Base-by-base conservation (phyloP, 2,329 filamentous ascomycete genomes). In the Talaromyces sp. region DNA sequence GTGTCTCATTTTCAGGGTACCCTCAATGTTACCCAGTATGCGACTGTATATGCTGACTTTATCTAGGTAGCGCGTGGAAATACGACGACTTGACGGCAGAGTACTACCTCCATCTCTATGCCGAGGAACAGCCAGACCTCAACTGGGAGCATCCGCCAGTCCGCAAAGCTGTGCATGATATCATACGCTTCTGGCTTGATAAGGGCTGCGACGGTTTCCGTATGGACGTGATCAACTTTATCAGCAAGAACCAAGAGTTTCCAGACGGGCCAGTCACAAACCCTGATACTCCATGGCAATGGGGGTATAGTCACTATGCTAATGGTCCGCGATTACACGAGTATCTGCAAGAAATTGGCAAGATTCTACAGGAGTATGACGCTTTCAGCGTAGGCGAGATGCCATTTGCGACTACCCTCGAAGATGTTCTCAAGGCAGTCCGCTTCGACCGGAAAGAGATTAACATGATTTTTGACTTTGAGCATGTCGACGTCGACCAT, bases 181-280 rank as follows among this genome's bases (percentile, higher is more conserved):
- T 89, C 5, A 90, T 93, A 85, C 84, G 85, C 35, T 95, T 93
- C 74, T 95, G 92, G 92, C 84, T 95, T 0, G 81, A 90, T 58
- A 85, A 86, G 37, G 91, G 90, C 2, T 87, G 90, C 0, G 86
- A 89, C 56, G 89, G 89, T 3, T 92, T 91, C 80, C 84, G 89
- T n/a, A 85, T 91, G 76, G 89, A 92, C 71, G 88, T 89, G 0
- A 89, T 91, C 75, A 91, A 91, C 75, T 85, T 89, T 77, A 89
- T 90, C 72, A 89, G 86, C 72, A 91, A 91, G 72, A 82, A 82
- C 0, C 82, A 82, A 3, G 79, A 78, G 0, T 85, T 87, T 63
- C 84, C 83, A 0, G 79, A 82, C 41, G 79, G 75, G 3, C 81
- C 47, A 63, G 76, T 74, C 50, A 72, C 70, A 31, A 68, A 76